Percentiles rank a stretch among this genome's conserved stretches.
Evolutionary conservation across 805 yeast species (phyloP).

Genomic region (Myxozyma neglecta): DNA sequence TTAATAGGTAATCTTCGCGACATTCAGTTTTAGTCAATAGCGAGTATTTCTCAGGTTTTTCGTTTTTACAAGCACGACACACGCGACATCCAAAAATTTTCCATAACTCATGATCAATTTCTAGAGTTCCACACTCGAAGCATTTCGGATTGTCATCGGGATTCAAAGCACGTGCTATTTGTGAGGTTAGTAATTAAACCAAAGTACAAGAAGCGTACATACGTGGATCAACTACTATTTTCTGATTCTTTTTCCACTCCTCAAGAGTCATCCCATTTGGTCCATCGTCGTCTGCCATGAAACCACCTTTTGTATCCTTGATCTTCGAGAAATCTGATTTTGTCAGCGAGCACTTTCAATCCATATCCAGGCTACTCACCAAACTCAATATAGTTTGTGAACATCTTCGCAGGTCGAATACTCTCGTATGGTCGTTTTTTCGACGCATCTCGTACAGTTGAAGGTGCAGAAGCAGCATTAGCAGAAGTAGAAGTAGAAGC

Average conservation of each 20-base stretch:
- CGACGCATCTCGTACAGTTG: constrained; percentile 23
- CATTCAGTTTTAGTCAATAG: constrained; percentile 93
- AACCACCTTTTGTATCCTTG: constrained; percentile 88
- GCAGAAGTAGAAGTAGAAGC: constrained; percentile 6
- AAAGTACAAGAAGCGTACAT: not conserved
- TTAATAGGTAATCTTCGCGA: constrained; percentile 82
- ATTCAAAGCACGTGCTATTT: constrained; percentile 65
- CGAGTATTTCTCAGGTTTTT: constrained; percentile 83
- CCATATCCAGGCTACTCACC: constrained; percentile 22
- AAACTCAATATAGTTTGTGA: constrained; percentile 44
- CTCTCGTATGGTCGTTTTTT: constrained; percentile 30
- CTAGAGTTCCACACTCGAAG: constrained; percentile 69
- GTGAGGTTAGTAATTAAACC: not conserved
- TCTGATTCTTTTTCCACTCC: constrained; percentile 59
- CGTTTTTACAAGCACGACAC: constrained; percentile 73
- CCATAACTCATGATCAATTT: constrained; percentile 70
- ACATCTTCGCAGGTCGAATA: constrained; percentile 35
- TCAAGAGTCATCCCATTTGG: constrained; percentile 45
- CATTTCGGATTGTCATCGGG: constrained; percentile 77
- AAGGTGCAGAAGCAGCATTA: not conserved
- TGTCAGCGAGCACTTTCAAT: not conserved
- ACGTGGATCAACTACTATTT: constrained; percentile 28
- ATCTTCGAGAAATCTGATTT: constrained; percentile 80
- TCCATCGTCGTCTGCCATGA: constrained; percentile 50
- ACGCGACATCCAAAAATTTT: constrained; percentile 73